Evolutionary conservation across 23 red algal genomes (phyloP), one percentile per base, ranked within the genome.

Genomic region (Gracilaria vermiculophylla): DNA sequence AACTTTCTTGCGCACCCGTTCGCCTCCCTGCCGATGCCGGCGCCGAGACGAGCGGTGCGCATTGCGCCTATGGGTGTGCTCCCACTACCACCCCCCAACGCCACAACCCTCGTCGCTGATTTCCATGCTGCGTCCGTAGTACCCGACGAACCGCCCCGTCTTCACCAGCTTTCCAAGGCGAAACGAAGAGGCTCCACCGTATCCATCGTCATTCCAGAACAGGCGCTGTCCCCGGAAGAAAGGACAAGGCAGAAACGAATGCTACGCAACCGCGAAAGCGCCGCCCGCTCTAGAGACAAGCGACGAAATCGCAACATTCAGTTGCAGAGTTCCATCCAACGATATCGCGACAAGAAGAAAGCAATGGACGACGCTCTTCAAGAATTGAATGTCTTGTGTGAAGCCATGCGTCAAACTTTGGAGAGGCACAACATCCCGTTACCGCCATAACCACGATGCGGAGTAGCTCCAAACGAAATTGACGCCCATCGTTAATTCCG

Each of bases 1-100:
- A 42, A 47, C 23, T 20, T 73, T 36, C 67, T 73, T 23, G 28
- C 67, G 13, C 67, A 73, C 23, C 67, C 67, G n/a, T 48, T 73
- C 40, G 67, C 47, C 24, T 73, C 67, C 20, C 42, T 73, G 5
- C 67, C 67, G 33, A 36, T 73, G n/a, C 67, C 44, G 34, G 84
- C 47, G 20, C 84, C 76, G 45, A 39, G 84, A 55, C 49, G 84
- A 72, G 84, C 84, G 2, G 84, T 88, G 19, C 69, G 84, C 3
- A 88, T 88, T 64, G 84, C 84, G 11, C 84, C 84, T 25, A 88
- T 88, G 84, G 84, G 84, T 16, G 84, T 88, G 20, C 35, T 88
- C 17, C 84, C 84, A 17, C 39, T 88, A 16, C 72, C 84, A 27
- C 69, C 69, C 13, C 69, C 66, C 20, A 53, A 70, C 39, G 50